Conservation (phyloP, 768 basidiomycete species). For the Suillus fuscotomentosus region DNA sequence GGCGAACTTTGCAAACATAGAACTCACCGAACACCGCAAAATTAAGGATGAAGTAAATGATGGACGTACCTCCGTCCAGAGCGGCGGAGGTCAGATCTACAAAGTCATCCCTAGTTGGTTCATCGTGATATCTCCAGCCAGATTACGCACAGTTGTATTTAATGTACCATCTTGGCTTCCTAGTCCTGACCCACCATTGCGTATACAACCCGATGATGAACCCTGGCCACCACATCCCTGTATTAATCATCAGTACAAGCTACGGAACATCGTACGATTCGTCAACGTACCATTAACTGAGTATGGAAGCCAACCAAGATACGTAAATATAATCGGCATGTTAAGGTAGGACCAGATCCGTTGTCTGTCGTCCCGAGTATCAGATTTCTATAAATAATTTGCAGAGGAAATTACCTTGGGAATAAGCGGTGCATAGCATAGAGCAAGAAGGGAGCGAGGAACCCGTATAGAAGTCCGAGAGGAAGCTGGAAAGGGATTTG, state of each 20-base stretch:
- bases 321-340: constrained; percentile 21
- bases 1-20: constrained; percentile 2
- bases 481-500: constrained; percentile 12
- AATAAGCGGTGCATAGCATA: constrained; percentile 21
- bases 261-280: neutral
- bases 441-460: constrained; percentile 28
- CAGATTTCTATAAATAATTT: neutral
- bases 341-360: constrained; percentile 24
- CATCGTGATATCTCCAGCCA: neutral
- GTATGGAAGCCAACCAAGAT: constrained; percentile 26
- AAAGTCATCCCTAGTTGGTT: neutral
- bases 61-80: constrained; percentile 47
- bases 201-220: constrained; percentile 47
- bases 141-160: constrained; percentile 30
- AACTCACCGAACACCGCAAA: constrained; percentile 30
- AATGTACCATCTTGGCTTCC: constrained; percentile 45
- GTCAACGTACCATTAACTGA: constrained; percentile 20
- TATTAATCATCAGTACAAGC: neutral
- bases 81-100: constrained; percentile 45
- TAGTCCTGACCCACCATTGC: constrained; percentile 49
- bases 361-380: constrained; percentile 2
- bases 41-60: constrained; percentile 49
- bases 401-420: constrained; percentile 18
- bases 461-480: constrained; percentile 29
- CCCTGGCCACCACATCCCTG: constrained; percentile 47